A percentile compares a stretch with the other conserved stretches of the same genome.
These are phyloP conservation scores for Zygoascus hellenicus DNA, from an alignment of 1,139 yeast genomes.

Conservation along the genomic window DNA sequence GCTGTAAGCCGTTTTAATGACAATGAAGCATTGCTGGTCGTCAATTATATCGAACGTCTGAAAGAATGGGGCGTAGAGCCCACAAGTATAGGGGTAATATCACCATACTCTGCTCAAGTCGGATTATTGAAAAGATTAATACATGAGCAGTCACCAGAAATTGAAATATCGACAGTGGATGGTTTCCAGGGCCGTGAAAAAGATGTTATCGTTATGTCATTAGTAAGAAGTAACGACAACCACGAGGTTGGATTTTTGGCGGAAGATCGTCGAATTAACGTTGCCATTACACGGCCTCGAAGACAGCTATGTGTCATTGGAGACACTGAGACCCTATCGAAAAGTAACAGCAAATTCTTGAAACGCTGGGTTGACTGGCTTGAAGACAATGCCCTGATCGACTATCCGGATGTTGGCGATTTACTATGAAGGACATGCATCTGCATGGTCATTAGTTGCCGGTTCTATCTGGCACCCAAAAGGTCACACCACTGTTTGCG, in stretches of 20 bases:
- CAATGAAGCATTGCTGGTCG: conserved; percentile 60
- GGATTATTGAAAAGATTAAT: conserved; percentile 45
- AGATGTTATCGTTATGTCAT: conserved; percentile 71
- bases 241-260: conserved; percentile 69
- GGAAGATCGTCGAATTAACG: conserved; percentile 65
- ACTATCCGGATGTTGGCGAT: conserved; percentile 53
- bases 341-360: conserved; percentile 45
- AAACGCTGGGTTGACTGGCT: conserved; percentile 67
- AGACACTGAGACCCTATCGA: conserved; percentile 69
- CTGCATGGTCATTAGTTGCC: neutral
- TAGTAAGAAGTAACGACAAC: conserved; percentile 68
- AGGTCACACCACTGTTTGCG: conserved; percentile 55
- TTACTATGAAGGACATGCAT: conserved; percentile 15
- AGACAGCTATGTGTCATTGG: conserved; percentile 83
- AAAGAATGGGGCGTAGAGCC: conserved; percentile 41
- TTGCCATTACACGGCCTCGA: conserved; percentile 87
- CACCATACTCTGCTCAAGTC: conserved; percentile 90
- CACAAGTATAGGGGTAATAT: conserved; percentile 66
- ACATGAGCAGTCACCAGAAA: conserved; percentile 46
- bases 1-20: conserved; percentile 53
- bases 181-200: conserved; percentile 93
- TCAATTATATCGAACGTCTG: conserved; percentile 49
- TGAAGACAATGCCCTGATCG: conserved; percentile 59
- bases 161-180: conserved; percentile 84
- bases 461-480: conserved; percentile 35